phyloP scores from a whole-genome alignment of 441 rosid species.

The Monsonia emarginata region DNA sequence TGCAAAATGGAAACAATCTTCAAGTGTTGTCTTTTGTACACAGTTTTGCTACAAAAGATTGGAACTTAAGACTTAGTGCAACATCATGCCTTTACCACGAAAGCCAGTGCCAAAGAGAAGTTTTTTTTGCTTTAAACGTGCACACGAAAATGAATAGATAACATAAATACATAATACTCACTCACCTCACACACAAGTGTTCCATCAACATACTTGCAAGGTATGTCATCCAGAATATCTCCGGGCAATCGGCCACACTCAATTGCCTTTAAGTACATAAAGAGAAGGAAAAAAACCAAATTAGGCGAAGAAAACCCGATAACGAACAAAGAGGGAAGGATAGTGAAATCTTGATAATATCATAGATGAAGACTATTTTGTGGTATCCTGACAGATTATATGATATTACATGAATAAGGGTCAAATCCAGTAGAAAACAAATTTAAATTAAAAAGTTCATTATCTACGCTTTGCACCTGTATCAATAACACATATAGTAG shows the following conservation, averaged over 20 bases:
- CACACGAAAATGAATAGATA: not conserved
- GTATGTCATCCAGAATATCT: constrained; percentile 67
- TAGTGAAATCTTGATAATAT: not conserved
- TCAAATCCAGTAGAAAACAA: not conserved
- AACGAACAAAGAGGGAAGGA: not conserved
- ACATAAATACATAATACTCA: constrained; percentile 5
- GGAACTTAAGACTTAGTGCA: not conserved
- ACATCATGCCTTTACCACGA: not conserved
- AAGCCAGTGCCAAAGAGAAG: not conserved
- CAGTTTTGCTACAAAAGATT: not conserved
- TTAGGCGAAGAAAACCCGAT: not conserved
- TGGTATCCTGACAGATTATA: no score
- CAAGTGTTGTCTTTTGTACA: not conserved
- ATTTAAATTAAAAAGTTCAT: not conserved
- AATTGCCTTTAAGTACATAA: constrained; percentile 49
- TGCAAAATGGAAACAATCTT: not conserved
- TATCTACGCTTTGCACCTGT: not conserved
- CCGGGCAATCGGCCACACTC: constrained; percentile 84
- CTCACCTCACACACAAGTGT: constrained; percentile 74
- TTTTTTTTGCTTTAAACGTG: not conserved
- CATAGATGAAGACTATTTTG: not conserved
- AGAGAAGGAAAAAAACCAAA: constrained; percentile 7
- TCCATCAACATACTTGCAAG: constrained; percentile 71
- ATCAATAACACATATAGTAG: no score
- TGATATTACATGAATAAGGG: not conserved